Percentiles rank a stretch among this genome's conserved stretches.
These are phyloP conservation scores for Abrus pulchellus DNA, from an alignment of 306 rosid genomes.

Conservation along the genomic window DNA sequence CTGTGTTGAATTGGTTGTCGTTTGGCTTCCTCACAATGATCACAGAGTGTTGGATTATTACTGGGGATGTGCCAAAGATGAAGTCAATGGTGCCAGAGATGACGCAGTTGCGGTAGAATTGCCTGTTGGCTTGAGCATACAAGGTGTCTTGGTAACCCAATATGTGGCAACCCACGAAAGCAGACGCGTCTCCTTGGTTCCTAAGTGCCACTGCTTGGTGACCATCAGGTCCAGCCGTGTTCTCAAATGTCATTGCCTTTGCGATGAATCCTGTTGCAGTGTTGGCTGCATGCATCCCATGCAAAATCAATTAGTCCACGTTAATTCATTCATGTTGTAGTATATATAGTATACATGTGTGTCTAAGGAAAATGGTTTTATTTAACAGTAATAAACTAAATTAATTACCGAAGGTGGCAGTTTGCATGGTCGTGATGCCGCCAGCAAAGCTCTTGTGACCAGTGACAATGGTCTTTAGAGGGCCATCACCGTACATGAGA, in stretches of 20 bases:
- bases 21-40: constrained; percentile 64
- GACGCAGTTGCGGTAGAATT: constrained; percentile 76
- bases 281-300: neutral
- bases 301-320: no score
- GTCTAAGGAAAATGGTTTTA: no score
- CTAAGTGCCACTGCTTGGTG: constrained; percentile 81
- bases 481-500: constrained; percentile 80
- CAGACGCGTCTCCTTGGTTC: constrained; percentile 60
- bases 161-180: constrained; percentile 60
- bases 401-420: constrained; percentile 56
- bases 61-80: constrained; percentile 64
- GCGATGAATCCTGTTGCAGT: constrained; percentile 57
- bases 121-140: constrained; percentile 64
- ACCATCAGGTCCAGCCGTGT: constrained; percentile 74
- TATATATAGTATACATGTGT: no score
- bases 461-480: constrained; percentile 61
- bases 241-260: constrained; percentile 64
- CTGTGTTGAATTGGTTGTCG: constrained; percentile 54
- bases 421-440: constrained; percentile 56
- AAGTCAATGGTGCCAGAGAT: constrained; percentile 61
- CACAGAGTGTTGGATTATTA: constrained; percentile 65
- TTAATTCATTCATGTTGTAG: no score
- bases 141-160: constrained; percentile 73
- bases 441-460: constrained; percentile 51
- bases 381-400: no score